Conservation (phyloP, 1,284 basidiomycete genomes). For the Cutaneotrichosporon cyanovorans region DNA sequence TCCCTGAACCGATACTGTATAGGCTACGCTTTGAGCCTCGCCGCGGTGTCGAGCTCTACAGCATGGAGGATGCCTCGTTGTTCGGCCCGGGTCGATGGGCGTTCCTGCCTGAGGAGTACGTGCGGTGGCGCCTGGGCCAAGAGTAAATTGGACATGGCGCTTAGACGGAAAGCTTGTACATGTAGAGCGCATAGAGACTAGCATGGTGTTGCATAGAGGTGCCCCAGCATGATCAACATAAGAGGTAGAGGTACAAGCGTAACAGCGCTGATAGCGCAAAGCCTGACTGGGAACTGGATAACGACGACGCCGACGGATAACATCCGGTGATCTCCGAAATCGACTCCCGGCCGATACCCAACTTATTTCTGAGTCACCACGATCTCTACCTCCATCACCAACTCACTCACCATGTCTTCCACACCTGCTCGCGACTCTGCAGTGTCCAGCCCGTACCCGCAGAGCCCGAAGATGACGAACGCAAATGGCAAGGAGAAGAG, state of each 20-base stretch:
- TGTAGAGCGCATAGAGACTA: no score
- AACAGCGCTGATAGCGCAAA: no score
- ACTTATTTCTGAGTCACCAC: no score
- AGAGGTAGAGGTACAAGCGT: no score
- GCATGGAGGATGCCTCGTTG: slow-evolving; percentile 18
- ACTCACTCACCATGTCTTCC: neutral
- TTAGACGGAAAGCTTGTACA: neutral
- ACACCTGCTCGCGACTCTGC: slow-evolving; percentile 8
- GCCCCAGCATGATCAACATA: no score
- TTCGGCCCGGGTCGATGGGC: slow-evolving; percentile 32
- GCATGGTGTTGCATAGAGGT: no score
- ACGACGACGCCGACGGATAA: no score
- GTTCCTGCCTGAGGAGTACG: slow-evolving; percentile 34
- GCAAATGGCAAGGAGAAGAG: slow-evolving; percentile 2
- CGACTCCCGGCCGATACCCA: no score
- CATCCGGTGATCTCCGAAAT: no score
- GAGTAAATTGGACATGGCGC: neutral
- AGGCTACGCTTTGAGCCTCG: slow-evolving; percentile 36
- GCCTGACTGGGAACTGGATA: no score
- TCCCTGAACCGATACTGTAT: slow-evolving; percentile 34
- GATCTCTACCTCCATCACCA: neutral
- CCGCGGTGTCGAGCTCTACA: slow-evolving; percentile 33
- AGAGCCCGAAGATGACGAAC: slow-evolving; percentile 2
- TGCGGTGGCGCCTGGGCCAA: slow-evolving; percentile 21
- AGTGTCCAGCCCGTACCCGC: slow-evolving; percentile 15